phyloP scores from a whole-genome alignment of 2,329 filamentous ascomycete species.

The Neonectria hederae region DNA sequence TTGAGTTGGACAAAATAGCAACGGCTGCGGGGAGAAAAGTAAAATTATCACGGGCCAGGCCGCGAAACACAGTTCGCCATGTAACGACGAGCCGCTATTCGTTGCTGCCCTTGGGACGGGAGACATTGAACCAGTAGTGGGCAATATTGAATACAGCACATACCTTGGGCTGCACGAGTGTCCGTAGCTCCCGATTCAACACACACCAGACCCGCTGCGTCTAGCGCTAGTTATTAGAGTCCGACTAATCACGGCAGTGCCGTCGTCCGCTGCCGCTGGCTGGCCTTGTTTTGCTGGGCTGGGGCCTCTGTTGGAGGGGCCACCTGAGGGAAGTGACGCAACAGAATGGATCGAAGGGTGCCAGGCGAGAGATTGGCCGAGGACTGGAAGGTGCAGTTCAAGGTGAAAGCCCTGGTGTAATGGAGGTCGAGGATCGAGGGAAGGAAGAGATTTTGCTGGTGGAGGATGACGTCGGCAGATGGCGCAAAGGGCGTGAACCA shows the following conservation, averaged over 20 bases:
- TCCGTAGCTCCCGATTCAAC: slow-evolving; percentile 42
- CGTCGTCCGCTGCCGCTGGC: slow-evolving; percentile 41
- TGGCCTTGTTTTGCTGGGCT: slow-evolving; percentile 29
- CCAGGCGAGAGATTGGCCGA: slow-evolving; percentile 5
- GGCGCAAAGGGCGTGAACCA: not conserved
- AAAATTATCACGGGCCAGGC: slow-evolving; percentile 27
- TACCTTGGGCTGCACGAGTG: slow-evolving; percentile 31
- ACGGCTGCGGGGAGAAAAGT: slow-evolving; percentile 11
- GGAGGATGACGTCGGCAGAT: not conserved
- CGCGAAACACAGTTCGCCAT: slow-evolving; percentile 35
- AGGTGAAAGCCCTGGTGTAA: not conserved
- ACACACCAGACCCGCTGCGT: slow-evolving; percentile 38
- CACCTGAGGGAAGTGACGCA: slow-evolving; percentile 30
- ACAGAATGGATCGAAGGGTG: slow-evolving; percentile 15
- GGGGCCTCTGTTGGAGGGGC: slow-evolving; percentile 20
- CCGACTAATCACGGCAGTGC: slow-evolving; percentile 42
- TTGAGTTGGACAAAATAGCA: slow-evolving; percentile 10
- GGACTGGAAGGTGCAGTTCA: not conserved
- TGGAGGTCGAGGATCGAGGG: not conserved
- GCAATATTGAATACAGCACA: slow-evolving; percentile 38
- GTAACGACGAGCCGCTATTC: slow-evolving; percentile 24
- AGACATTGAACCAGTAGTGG: slow-evolving; percentile 33
- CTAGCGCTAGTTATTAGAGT: slow-evolving; percentile 36
- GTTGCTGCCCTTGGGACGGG: slow-evolving; percentile 31
- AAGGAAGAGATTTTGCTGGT: slow-evolving; percentile 1